These are phyloP conservation scores for Eimeria brunetti DNA, from an alignment of 169 alveolate species.

Conservation along the genomic window DNA sequence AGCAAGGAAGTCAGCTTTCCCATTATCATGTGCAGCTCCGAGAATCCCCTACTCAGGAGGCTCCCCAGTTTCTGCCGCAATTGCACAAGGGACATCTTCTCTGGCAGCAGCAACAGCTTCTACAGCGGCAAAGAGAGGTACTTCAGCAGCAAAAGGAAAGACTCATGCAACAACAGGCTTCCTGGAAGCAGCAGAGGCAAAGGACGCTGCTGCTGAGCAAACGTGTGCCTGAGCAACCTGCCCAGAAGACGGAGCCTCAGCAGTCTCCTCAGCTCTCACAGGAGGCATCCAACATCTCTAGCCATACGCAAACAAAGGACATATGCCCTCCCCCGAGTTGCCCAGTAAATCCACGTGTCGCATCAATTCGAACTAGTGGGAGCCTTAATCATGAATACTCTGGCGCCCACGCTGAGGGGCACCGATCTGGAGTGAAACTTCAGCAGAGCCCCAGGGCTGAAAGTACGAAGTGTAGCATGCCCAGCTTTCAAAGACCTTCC, in stretches of 20 bases:
- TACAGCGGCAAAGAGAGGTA: slow-evolving; percentile 38
- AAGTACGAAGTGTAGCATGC: neutral
- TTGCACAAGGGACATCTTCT: slow-evolving; percentile 32
- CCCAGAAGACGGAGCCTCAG: neutral
- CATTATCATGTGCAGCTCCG: neutral
- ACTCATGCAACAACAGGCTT: slow-evolving; percentile 58
- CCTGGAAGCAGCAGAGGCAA: slow-evolving; percentile 38
- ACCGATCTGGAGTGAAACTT: neutral
- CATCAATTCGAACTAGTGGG: neutral
- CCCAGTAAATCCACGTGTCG: neutral
- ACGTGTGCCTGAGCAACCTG: neutral
- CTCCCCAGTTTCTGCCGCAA: slow-evolving; percentile 2
- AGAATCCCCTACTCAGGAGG: neutral
- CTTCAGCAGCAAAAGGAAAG: slow-evolving; percentile 58
- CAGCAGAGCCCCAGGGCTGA: neutral
- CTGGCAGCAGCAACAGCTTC: slow-evolving; percentile 73
- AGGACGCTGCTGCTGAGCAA: neutral
- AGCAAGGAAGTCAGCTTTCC: neutral
- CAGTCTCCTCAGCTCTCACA: neutral
- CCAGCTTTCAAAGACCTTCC: neutral
- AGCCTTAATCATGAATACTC: neutral
- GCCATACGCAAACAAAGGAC: neutral
- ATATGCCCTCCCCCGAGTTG: neutral
- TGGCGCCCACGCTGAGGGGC: neutral
- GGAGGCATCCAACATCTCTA: neutral